Evolutionary conservation across 441 rosid species (phyloP).

Genomic region (Arabidopsis lyrata): DNA sequence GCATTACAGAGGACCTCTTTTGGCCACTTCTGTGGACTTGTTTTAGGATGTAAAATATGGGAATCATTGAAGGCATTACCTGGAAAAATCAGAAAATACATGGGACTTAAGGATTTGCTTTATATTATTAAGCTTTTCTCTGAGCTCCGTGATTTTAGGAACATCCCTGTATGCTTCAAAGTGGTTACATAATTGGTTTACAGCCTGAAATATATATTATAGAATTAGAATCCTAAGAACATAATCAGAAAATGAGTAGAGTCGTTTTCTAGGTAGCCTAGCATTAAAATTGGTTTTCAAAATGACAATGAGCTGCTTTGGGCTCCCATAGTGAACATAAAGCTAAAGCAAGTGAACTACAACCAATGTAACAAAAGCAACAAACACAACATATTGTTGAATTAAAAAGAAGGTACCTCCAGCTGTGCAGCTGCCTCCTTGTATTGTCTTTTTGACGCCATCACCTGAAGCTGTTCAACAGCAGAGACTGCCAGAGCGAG

Average conservation of each 20-base stretch:
- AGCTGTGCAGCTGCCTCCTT: constrained; percentile 99
- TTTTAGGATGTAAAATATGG: constrained; percentile 4
- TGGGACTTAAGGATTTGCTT: constrained; percentile 97
- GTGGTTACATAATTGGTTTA: constrained; percentile 96
- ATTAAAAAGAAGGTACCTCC: constrained; percentile 66
- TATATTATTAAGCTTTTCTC: constrained; percentile 95
- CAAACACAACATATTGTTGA: constrained; percentile 14
- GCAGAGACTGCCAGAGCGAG: constrained; percentile 83
- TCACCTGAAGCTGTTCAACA: constrained; percentile 98
- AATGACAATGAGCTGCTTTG: constrained; percentile 16
- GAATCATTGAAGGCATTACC: constrained; percentile 53
- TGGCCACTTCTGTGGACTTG: constrained; percentile 2
- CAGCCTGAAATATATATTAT: constrained; percentile 75
- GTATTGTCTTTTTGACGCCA: constrained; percentile 98
- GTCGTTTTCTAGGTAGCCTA: constrained; percentile 7
- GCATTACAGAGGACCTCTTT: constrained; percentile 27
- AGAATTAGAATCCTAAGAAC: constrained; percentile 16
- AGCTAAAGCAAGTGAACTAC: constrained; percentile 18
- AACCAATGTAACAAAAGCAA: constrained; percentile 18
- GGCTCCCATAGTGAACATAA: constrained; percentile 22
- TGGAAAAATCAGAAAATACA: constrained; percentile 95
- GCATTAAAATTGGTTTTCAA: not conserved
- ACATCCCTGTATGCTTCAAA: constrained; percentile 97
- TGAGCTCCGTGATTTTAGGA: constrained; percentile 97
- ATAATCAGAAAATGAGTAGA: not conserved